phyloP scores from a whole-genome alignment of 1,284 basidiomycete genomes.

The Vanrija humicola region DNA sequence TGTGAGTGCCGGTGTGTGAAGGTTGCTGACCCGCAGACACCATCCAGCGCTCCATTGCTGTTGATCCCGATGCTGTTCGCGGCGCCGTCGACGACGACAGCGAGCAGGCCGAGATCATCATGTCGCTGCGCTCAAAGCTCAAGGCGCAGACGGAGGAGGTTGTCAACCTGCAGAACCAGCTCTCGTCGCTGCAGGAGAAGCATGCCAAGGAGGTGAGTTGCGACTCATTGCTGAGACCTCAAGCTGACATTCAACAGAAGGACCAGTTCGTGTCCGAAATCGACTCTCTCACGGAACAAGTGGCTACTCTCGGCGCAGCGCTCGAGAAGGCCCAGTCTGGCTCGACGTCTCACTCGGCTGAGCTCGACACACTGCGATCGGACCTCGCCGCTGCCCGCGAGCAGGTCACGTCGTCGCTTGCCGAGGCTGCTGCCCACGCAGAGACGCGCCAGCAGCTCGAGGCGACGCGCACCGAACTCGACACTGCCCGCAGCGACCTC shows the following conservation, averaged over 20 bases:
- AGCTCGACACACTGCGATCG: constrained; percentile 29
- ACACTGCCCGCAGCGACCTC: constrained; percentile 15
- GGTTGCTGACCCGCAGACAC: constrained; percentile 43
- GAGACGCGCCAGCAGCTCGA: constrained; percentile 30
- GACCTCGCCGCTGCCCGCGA: constrained; percentile 27
- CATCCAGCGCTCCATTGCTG: constrained; percentile 54
- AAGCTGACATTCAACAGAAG: constrained; percentile 24
- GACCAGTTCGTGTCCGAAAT: constrained; percentile 52
- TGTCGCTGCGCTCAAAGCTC: constrained; percentile 74
- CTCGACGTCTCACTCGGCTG: constrained; percentile 15
- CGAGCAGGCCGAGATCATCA: constrained; percentile 72
- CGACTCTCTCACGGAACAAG: constrained; percentile 39
- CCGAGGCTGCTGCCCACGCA: constrained; percentile 20
- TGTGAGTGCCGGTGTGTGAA: constrained; percentile 56
- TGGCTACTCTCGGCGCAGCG: constrained; percentile 30
- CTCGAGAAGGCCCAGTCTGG: constrained; percentile 21
- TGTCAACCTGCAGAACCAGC: constrained; percentile 43
- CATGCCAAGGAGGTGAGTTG: constrained; percentile 51
- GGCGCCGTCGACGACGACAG: constrained; percentile 58
- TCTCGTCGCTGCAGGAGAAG: constrained; percentile 33
- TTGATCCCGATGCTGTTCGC: constrained; percentile 52
- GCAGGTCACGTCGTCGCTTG: constrained; percentile 19
- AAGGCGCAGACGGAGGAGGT: constrained; percentile 69
- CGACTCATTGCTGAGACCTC: not conserved
- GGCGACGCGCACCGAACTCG: constrained; percentile 27